phyloP scores from a whole-genome alignment of 2,329 filamentous ascomycete species.

The Phoma herbarum region DNA sequence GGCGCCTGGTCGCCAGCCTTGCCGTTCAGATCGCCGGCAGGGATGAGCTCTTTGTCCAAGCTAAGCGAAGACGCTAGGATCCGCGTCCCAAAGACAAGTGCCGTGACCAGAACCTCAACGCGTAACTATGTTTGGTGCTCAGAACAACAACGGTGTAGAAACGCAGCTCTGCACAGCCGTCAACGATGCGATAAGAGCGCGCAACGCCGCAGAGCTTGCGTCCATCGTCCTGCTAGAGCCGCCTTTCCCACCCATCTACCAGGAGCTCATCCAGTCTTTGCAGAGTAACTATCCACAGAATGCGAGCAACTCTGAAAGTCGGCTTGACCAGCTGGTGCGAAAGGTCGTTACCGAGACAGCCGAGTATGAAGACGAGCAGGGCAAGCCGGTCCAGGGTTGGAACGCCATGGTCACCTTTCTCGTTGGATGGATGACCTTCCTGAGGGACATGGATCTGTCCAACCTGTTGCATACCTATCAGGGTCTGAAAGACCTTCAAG shows the following conservation, averaged over 20 bases:
- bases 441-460: slow-evolving; percentile 80
- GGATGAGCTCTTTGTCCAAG: background rate
- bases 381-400: slow-evolving; percentile 68
- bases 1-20: background rate
- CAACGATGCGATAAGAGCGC: slow-evolving; percentile 38
- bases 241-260: slow-evolving; percentile 37
- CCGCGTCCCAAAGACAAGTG: slow-evolving; percentile 5
- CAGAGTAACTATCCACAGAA: slow-evolving; percentile 34
- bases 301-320: slow-evolving; percentile 29
- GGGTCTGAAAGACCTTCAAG: slow-evolving; percentile 75
- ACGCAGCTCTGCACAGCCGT: slow-evolving; percentile 39
- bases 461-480: slow-evolving; percentile 80
- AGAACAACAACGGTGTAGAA: slow-evolving; percentile 36
- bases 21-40: slow-evolving; percentile 7
- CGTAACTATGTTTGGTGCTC: slow-evolving; percentile 34
- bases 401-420: slow-evolving; percentile 80
- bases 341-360: slow-evolving; percentile 52
- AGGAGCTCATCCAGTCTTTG: slow-evolving; percentile 41
- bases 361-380: slow-evolving; percentile 67
- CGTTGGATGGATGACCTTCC: slow-evolving; percentile 80
- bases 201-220: slow-evolving; percentile 35
- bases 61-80: slow-evolving; percentile 17
- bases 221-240: slow-evolving; percentile 45
- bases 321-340: slow-evolving; percentile 38
- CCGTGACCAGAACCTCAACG: slow-evolving; percentile 20